phyloP scores from a whole-genome alignment of 2,329 filamentous ascomycete species.

The Talaromyces sp. region DNA sequence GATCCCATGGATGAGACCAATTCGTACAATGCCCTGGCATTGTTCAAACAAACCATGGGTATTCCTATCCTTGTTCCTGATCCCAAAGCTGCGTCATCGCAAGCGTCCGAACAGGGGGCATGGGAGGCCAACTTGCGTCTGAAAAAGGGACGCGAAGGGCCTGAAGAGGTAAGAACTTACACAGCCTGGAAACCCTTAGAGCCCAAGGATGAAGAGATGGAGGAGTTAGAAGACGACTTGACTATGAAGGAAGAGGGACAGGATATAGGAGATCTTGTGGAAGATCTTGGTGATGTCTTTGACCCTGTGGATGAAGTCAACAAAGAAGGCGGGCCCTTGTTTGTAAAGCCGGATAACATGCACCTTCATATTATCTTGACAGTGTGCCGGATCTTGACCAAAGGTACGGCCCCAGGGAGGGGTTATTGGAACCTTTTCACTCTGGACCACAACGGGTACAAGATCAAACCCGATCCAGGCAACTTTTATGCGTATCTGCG shows the following conservation, averaged over 20 bases:
- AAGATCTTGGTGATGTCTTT: conserved; percentile 34
- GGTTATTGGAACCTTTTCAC: conserved; percentile 77
- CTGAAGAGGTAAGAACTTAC: not conserved
- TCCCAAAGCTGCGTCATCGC: conserved; percentile 20
- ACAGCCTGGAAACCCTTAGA: conserved; percentile 19
- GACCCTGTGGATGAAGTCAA: conserved; percentile 27
- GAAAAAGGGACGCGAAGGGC: not conserved
- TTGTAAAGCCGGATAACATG: conserved; percentile 50
- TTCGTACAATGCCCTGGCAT: conserved; percentile 66
- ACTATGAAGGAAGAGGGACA: conserved; percentile 15
- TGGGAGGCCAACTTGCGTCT: conserved; percentile 22
- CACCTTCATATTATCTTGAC: conserved; percentile 67
- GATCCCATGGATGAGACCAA: conserved; percentile 59
- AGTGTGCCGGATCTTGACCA: conserved; percentile 56
- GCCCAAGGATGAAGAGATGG: not conserved
- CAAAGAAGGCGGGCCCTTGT: conserved; percentile 24
- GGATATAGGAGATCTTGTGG: conserved; percentile 23
- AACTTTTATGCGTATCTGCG: conserved; percentile 69
- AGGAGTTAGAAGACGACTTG: not conserved
- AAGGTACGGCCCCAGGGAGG: conserved; percentile 59
- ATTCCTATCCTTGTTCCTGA: conserved; percentile 51
- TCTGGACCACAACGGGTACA: conserved; percentile 42
- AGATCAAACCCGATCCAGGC: conserved; percentile 66
- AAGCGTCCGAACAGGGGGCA: conserved; percentile 10
- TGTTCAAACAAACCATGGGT: conserved; percentile 79